phyloP scores from a whole-genome alignment of 371 early-diverging fungal genomes.

The Rhizopus arrhizus region DNA sequence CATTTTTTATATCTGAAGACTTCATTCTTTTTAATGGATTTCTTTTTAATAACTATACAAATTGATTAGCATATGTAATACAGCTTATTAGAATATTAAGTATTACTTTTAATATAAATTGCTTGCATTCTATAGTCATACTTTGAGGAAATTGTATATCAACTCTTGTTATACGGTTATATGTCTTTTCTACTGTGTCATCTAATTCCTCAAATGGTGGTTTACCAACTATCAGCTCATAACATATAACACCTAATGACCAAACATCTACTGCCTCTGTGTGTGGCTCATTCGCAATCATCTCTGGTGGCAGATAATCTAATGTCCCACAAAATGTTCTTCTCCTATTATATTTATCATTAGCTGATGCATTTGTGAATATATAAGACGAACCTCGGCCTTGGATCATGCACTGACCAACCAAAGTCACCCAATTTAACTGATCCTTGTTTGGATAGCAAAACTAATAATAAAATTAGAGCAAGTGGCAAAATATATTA shows the following conservation, averaged over 20 bases:
- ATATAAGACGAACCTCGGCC: conserved; percentile 53
- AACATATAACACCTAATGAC: conserved; percentile 94
- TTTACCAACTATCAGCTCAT: conserved; percentile 91
- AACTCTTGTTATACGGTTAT: conserved; percentile 77
- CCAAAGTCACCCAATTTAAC: conserved; percentile 99
- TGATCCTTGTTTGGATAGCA: conserved; percentile 78
- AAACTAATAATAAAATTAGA: conserved; percentile 24
- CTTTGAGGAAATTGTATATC: conserved; percentile 80
- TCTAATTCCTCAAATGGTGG: conserved; percentile 89
- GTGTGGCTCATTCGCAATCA: conserved; percentile 87
- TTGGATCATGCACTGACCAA: conserved; percentile 96
- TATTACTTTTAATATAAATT: conserved; percentile 77
- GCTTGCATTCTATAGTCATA: conserved; percentile 77
- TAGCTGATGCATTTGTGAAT: conserved; percentile 6
- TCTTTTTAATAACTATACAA: conserved; percentile 9
- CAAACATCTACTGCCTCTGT: conserved; percentile 89
- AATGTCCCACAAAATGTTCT: conserved; percentile 95
- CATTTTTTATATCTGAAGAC: not conserved
- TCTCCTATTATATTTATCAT: conserved; percentile 52
- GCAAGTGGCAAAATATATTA: not conserved
- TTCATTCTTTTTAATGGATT: conserved; percentile 6
- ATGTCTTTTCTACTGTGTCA: conserved; percentile 49
- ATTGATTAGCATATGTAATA: not conserved
- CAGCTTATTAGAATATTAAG: not conserved
- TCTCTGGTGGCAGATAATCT: conserved; percentile 95